Base-by-base conservation (phyloP, 176 grass and related monocot genomes). In the Typha latifolia region DNA sequence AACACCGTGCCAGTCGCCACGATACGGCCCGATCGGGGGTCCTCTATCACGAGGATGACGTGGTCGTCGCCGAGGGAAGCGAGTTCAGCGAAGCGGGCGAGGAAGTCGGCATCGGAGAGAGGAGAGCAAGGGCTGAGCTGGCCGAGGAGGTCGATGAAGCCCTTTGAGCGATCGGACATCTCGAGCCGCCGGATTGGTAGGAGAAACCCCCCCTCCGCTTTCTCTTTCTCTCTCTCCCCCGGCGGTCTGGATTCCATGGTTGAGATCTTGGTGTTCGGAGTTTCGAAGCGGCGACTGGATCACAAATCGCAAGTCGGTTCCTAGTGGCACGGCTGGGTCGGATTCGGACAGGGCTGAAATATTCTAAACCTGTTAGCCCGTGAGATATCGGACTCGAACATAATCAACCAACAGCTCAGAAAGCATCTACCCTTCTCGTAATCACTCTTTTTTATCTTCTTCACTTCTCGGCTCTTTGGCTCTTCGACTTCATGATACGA, bases 1-100 rank as follows among this genome's bases (percentile, higher is more conserved):
- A 97, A 97, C 73, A 89, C 66, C 64, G 80, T 82, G 62, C 93
- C 85, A 3, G 88, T 97, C 51, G 93, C 81, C 22, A 97, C 26
- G 29, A 97, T 91, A 31, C 69, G 27, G 2, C 80, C 67, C 0
- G 77, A 56, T 14, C 66, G 7, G 29, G 31, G 71, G 49, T 97
- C 82, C 69, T 92, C 93, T 24, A 79, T 77, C 20, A 97, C 88
- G 66, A 85, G 80, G 73, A 97, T 78, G 66, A 89, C 75, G 64
- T 92, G 85, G 78, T 97, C 88, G 71, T 92, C 80, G 57, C 85
- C 88, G 7, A 92, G 72, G 12, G 88, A 78, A 16, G 72, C 72
- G 63, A 97, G 88, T n/a, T 97, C 85, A 14, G 85, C 66, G 74
- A 92, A 97, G 63, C 88, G 86, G 66, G 80, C 47, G 51, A 71